A percentile compares a stretch with the other conserved stretches of the same genome.
phyloP scores from a whole-genome alignment of 495 filamentous ascomycete genomes.

The Lasiosphaeria hispida region DNA sequence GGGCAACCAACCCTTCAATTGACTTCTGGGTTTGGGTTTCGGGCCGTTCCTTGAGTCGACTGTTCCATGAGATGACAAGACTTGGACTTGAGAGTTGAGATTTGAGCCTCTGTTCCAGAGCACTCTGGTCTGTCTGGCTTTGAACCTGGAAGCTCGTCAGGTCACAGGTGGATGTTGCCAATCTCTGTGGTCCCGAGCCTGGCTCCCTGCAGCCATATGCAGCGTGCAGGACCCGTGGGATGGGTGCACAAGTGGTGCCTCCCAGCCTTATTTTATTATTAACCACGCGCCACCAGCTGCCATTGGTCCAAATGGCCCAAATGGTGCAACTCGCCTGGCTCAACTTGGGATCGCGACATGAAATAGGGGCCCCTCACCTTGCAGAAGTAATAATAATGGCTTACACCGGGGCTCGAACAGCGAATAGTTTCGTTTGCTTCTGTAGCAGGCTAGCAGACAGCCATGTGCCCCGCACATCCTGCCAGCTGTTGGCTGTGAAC shows the following conservation, averaged over 20 bases:
- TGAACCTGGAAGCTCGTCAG: too few relatives aligned
- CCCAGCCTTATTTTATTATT: conserved; percentile 1
- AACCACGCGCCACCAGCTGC: background rate
- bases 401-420: background rate
- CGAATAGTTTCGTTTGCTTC: conserved; percentile 2
- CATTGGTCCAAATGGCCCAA: background rate
- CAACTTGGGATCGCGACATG: conserved; percentile 9
- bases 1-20: too few relatives aligned
- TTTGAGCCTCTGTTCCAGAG: too few relatives aligned
- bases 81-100: too few relatives aligned
- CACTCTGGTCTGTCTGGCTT: too few relatives aligned
- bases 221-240: background rate
- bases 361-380: background rate
- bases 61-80: too few relatives aligned
- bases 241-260: background rate
- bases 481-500: background rate
- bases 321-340: too few relatives aligned
- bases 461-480: background rate
- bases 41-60: too few relatives aligned
- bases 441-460: background rate
- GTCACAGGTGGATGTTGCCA: background rate
- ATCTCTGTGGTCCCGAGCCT: background rate
- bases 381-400: background rate
- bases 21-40: too few relatives aligned
- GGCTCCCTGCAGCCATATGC: background rate